phyloP scores from a whole-genome alignment of 2,329 filamentous ascomycete species.

The Cercospora nicotianae region DNA sequence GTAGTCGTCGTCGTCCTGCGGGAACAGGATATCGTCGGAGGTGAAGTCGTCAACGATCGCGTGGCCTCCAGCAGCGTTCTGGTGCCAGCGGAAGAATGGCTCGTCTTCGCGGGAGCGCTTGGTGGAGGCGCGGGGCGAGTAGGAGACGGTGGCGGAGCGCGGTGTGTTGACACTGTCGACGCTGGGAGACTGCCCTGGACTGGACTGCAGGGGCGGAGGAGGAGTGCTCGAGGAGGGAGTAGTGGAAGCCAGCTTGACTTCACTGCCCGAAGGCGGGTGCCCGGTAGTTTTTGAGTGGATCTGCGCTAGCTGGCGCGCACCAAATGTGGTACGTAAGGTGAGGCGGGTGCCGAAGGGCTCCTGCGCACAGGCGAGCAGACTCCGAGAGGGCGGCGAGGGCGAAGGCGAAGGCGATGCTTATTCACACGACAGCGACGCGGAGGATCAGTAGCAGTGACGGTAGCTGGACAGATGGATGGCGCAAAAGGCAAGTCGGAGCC shows the following conservation, averaged over 20 bases:
- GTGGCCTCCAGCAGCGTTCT: constrained; percentile 21
- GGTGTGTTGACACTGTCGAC: constrained; percentile 35
- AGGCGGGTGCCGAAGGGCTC: not conserved
- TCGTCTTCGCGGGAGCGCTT: constrained; percentile 22
- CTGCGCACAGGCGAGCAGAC: not conserved
- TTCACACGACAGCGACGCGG: not conserved
- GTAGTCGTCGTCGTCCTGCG: constrained; percentile 31
- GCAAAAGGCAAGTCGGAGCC: not conserved
- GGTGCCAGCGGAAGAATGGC: constrained; percentile 23
- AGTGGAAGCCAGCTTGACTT: constrained; percentile 16
- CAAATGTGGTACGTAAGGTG: constrained; percentile 1
- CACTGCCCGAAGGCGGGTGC: constrained; percentile 10
- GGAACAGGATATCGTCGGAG: constrained; percentile 38
- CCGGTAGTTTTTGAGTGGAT: constrained; percentile 10
- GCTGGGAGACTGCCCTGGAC: constrained; percentile 27
- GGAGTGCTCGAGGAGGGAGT: constrained; percentile 15
- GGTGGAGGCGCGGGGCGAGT: not conserved
- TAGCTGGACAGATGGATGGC: not conserved
- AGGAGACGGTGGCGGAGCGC: constrained; percentile 1
- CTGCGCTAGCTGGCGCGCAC: constrained; percentile 6
- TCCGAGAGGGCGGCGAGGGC: not conserved
- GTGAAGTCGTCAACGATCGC: constrained; percentile 30
- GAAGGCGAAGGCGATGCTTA: not conserved
- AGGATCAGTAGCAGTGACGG: not conserved
- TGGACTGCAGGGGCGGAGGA: constrained; percentile 22